These are phyloP conservation scores for Clarireedia monteithiana DNA, from an alignment of 2,329 filamentous ascomycete genomes.

Conservation along the genomic window DNA sequence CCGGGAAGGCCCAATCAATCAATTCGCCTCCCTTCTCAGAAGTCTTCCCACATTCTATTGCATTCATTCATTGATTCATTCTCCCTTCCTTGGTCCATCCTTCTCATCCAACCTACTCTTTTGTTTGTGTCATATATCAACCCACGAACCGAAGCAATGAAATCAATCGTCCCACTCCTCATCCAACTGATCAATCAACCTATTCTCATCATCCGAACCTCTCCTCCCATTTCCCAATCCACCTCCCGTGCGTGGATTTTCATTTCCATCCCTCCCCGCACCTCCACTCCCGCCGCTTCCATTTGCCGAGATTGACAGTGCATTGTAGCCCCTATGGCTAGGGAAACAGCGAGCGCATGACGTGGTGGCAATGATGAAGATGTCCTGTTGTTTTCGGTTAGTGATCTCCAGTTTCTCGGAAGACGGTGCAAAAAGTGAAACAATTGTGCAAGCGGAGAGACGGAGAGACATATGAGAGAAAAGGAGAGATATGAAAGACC, in stretches of 20 bases:
- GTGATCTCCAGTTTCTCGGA: too few relatives aligned
- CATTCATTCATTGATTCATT: background rate
- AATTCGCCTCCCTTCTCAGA: too few relatives aligned
- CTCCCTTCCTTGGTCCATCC: background rate
- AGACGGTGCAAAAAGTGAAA: too few relatives aligned
- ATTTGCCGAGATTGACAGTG: constrained; percentile 48
- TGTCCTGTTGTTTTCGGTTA: constrained; percentile 38
- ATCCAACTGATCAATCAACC: constrained; percentile 90
- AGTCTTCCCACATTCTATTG: too few relatives aligned
- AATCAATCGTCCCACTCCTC: constrained; percentile 86
- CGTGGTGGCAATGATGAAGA: constrained; percentile 60
- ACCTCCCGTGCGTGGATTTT: constrained; percentile 10
- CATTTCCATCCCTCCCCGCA: background rate
- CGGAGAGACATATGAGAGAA: background rate
- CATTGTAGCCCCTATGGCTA: constrained; percentile 57
- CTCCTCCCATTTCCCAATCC: constrained; percentile 2
- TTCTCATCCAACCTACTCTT: background rate
- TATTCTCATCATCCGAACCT: constrained; percentile 70
- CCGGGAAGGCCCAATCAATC: background rate
- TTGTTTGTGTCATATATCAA: background rate
- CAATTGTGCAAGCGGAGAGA: background rate
- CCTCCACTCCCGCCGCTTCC: constrained; percentile 31
- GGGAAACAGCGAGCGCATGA: constrained; percentile 62
- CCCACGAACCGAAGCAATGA: constrained; percentile 6
- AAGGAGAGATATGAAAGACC: background rate